phyloP scores from a whole-genome alignment of 306 rosid genomes.

The Potentilla sterilis region DNA sequence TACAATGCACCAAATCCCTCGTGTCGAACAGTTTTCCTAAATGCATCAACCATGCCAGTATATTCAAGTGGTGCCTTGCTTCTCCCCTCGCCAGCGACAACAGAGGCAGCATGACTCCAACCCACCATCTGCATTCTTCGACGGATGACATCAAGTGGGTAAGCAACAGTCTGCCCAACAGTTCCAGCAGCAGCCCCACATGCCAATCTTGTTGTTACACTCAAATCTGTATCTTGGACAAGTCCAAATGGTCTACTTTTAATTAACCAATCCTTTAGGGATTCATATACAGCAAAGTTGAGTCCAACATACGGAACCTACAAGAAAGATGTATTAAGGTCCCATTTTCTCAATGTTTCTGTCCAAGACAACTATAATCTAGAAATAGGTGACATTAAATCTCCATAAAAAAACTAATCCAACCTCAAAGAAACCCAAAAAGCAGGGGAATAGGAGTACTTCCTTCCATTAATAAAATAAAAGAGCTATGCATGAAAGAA shows the following conservation, averaged over 20 bases:
- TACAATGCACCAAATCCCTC: constrained; percentile 96
- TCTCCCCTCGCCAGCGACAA: constrained; percentile 84
- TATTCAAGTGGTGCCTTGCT: constrained; percentile 70
- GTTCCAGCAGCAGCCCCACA: constrained; percentile 99
- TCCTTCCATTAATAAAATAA: background rate
- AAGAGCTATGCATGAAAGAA: background rate
- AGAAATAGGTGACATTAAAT: background rate
- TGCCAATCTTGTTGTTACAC: constrained; percentile 84
- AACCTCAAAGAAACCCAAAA: background rate
- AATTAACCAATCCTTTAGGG: constrained; percentile 84
- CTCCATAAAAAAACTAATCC: background rate
- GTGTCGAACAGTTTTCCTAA: constrained; percentile 86
- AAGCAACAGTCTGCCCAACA: constrained; percentile 95
- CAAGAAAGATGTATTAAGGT: constrained; percentile 23
- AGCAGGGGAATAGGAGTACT: background rate
- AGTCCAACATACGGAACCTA: constrained; percentile 98
- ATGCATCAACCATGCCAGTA: constrained; percentile 93
- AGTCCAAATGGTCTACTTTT: constrained; percentile 72
- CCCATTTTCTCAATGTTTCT: background rate
- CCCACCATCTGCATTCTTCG: constrained; percentile 99
- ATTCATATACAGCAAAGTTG: constrained; percentile 96
- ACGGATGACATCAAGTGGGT: constrained; percentile 98
- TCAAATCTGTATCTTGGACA: constrained; percentile 66
- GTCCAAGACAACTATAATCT: background rate
- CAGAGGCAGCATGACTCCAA: constrained; percentile 90